Evolutionary conservation across 2,329 filamentous ascomycete species (phyloP).

Genomic region (Botrytis elliptica): DNA sequence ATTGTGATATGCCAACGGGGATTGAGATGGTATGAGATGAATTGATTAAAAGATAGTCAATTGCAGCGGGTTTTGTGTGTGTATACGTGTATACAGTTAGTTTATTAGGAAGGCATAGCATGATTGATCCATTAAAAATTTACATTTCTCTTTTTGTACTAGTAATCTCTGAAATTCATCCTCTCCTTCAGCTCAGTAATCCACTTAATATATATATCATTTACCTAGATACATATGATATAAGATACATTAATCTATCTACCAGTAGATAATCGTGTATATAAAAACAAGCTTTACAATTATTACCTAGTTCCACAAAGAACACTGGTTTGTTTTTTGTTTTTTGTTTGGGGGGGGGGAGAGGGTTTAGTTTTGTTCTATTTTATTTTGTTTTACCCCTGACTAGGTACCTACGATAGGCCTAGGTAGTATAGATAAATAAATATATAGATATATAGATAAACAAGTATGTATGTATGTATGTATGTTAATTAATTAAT

Average conservation of each 20-base stretch:
- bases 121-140: slow-evolving; percentile 12
- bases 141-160: not conserved
- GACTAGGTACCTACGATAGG: no score
- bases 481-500: no score
- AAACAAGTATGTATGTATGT: no score
- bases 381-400: no score
- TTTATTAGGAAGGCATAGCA: slow-evolving; percentile 19
- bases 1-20: not conserved
- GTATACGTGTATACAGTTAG: slow-evolving; percentile 16
- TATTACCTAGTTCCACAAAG: not conserved
- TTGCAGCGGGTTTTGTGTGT: slow-evolving; percentile 3
- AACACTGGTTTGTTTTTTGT: not conserved
- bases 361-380: no score
- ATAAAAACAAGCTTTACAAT: not conserved
- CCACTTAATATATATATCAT: not conserved
- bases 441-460: no score
- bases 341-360: no score
- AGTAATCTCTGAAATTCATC: not conserved
- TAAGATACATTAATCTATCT: not conserved
- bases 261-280: not conserved
- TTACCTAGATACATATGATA: not conserved
- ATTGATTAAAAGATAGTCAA: slow-evolving; percentile 2
- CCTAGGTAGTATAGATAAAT: no score
- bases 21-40: not conserved
- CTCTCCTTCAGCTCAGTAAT: not conserved